These are phyloP conservation scores for Microdochium nivale DNA, from an alignment of 2,329 filamentous ascomycete species.

Conservation along the genomic window DNA sequence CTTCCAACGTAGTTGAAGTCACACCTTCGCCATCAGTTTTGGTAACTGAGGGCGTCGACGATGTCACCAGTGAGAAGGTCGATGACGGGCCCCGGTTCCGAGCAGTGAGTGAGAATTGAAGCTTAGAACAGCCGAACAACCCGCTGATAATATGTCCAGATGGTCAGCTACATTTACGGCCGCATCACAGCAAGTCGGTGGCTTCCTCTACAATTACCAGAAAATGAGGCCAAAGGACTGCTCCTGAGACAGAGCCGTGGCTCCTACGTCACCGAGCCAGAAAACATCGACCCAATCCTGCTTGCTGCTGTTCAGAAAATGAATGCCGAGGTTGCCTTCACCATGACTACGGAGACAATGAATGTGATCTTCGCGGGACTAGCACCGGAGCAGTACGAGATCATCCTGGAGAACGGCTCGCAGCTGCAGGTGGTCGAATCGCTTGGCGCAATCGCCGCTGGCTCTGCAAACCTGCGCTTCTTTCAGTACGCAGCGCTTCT, in stretches of 20 bases:
- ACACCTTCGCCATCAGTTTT: background rate
- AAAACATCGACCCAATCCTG: constrained; percentile 25
- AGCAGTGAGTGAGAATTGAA: constrained; percentile 11
- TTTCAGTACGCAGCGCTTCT: constrained; percentile 18
- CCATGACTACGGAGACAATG: constrained; percentile 38
- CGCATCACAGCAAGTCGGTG: constrained; percentile 18
- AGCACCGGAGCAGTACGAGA: constrained; percentile 28
- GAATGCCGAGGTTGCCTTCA: constrained; percentile 36
- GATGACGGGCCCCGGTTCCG: background rate
- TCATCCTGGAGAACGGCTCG: constrained; percentile 30
- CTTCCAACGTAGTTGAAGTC: background rate
- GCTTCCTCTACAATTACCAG: constrained; percentile 13
- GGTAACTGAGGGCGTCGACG: background rate
- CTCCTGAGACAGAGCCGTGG: constrained; percentile 28
- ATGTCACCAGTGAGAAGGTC: background rate
- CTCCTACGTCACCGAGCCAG: constrained; percentile 31
- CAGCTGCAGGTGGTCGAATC: constrained; percentile 36
- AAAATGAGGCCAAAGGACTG: constrained; percentile 19
- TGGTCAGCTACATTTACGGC: constrained; percentile 21
- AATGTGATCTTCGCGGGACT: constrained; percentile 33
- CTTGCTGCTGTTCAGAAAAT: constrained; percentile 32
- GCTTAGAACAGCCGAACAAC: background rate
- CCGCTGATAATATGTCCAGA: constrained; percentile 9
- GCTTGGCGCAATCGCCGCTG: constrained; percentile 12
- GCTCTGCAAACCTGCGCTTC: constrained; percentile 5